Evolutionary conservation across 2,329 filamentous ascomycete genomes (phyloP).

Genomic region (Fusarium cicatricum): DNA sequence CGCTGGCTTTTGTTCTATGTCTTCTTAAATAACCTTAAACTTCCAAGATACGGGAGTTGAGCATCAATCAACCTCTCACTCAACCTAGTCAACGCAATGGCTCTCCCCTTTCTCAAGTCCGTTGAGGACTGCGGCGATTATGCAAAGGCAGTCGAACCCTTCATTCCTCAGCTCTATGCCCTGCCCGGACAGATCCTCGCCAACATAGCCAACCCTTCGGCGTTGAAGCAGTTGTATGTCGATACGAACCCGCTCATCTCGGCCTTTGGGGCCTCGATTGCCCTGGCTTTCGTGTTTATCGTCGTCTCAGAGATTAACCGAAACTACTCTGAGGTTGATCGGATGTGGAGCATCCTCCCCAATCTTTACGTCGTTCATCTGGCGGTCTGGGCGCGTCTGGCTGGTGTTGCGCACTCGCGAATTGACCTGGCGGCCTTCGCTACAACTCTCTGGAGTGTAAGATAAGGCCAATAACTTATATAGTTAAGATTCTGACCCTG

Average conservation of each 20-base stretch:
- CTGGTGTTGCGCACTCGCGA: conserved; percentile 73
- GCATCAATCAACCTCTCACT: conserved; percentile 15
- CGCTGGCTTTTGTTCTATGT: conserved; percentile 11
- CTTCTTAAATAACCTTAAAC: conserved; percentile 18
- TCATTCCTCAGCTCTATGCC: conserved; percentile 71
- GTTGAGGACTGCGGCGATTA: conserved; percentile 81
- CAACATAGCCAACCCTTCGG: conserved; percentile 66
- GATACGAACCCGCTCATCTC: conserved; percentile 87
- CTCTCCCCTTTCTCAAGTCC: conserved; percentile 74
- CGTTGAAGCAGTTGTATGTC: conserved; percentile 76
- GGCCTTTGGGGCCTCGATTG: conserved; percentile 75
- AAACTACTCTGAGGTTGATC: conserved; percentile 98
- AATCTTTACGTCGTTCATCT: conserved; percentile 88
- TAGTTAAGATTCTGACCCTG: conserved; percentile 13
- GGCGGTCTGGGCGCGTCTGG: conserved; percentile 80
- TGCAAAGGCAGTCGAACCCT: conserved; percentile 77
- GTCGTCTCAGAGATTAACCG: conserved; percentile 83
- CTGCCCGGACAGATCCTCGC: conserved; percentile 72
- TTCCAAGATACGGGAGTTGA: neutral
- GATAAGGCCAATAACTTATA: conserved; percentile 39
- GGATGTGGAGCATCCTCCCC: conserved; percentile 89
- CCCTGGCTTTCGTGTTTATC: conserved; percentile 76
- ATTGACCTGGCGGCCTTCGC: conserved; percentile 77
- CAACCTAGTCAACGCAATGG: conserved; percentile 60
- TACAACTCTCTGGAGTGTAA: conserved; percentile 81